Percentiles rank a stretch among this genome's conserved stretches.
Conservation (phyloP, 2,329 filamentous ascomycete species). For the Tetracladium maxilliforme region DNA sequence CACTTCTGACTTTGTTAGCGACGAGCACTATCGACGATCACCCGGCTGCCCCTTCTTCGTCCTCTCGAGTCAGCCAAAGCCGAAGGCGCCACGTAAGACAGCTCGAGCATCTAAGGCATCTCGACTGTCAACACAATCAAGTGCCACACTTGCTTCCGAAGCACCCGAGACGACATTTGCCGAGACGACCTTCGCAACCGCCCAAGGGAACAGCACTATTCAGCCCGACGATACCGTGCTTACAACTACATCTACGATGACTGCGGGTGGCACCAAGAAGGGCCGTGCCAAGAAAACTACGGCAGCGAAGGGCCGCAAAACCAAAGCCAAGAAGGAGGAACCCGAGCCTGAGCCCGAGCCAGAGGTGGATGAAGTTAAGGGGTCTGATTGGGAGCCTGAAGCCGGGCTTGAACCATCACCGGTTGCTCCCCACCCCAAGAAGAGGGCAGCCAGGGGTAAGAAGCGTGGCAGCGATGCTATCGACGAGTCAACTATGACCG, state of each 20-base stretch:
- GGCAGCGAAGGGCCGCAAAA: constrained; percentile 28
- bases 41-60: constrained; percentile 73
- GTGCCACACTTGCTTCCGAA: constrained; percentile 34
- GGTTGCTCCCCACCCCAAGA: no score
- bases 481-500: constrained; percentile 13
- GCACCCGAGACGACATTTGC: no score
- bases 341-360: constrained; percentile 16
- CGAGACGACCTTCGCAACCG: constrained; percentile 1
- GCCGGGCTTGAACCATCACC: constrained; percentile 6
- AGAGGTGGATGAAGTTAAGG: constrained; percentile 13
- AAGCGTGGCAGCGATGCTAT: constrained; percentile 50
- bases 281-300: constrained; percentile 39
- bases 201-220: no score
- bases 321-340: constrained; percentile 37
- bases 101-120: constrained; percentile 53
- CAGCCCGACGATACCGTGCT: no score
- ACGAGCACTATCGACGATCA: constrained; percentile 73
- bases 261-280: constrained; percentile 33
- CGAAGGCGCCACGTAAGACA: constrained; percentile 36
- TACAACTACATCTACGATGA: constrained; percentile 45
- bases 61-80: constrained; percentile 42
- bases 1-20: constrained; percentile 29
- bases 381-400: constrained; percentile 14
- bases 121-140: constrained; percentile 45
- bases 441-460: constrained; percentile 26